phyloP scores from a whole-genome alignment of 805 yeast genomes.

The Spathaspora hagerdaliae region DNA sequence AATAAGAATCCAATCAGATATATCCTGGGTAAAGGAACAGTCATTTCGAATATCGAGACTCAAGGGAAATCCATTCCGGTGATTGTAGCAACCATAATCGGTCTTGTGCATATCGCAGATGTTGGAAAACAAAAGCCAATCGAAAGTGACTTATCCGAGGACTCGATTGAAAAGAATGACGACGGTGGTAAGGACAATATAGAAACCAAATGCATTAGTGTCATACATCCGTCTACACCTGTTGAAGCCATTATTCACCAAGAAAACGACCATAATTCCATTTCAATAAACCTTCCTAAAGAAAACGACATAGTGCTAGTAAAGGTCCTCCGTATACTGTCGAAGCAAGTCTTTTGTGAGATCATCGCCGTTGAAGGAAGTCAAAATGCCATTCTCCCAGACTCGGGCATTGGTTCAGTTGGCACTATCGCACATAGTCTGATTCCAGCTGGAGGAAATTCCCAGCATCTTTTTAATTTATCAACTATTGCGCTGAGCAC shows the following conservation, averaged over 20 bases:
- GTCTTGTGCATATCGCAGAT: slow-evolving; percentile 40
- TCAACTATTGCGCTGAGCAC: slow-evolving; percentile 33
- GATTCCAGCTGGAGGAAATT: slow-evolving; percentile 49
- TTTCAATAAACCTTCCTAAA: slow-evolving; percentile 60
- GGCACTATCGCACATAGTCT: slow-evolving; percentile 37
- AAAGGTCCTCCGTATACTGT: slow-evolving; percentile 61
- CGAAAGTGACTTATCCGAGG: background rate
- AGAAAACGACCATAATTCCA: slow-evolving; percentile 12
- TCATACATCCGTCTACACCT: background rate
- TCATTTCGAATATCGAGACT: slow-evolving; percentile 41
- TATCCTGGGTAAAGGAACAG: slow-evolving; percentile 64
- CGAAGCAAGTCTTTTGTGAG: slow-evolving; percentile 74
- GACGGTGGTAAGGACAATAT: background rate
- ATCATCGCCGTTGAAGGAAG: slow-evolving; percentile 62
- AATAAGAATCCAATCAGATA: slow-evolving; percentile 37
- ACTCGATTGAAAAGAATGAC: background rate
- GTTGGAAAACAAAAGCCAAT: background rate
- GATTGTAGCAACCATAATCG: slow-evolving; percentile 60
- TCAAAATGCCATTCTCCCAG: slow-evolving; percentile 51
- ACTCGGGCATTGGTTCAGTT: slow-evolving; percentile 64
- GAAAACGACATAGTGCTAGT: slow-evolving; percentile 84
- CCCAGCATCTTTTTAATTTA: slow-evolving; percentile 18
- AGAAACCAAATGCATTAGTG: background rate
- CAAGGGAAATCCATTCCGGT: slow-evolving; percentile 31
- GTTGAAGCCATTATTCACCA: background rate